Base-by-base conservation (phyloP, 2,329 filamentous ascomycete species). In the Lachnellula suecica region DNA sequence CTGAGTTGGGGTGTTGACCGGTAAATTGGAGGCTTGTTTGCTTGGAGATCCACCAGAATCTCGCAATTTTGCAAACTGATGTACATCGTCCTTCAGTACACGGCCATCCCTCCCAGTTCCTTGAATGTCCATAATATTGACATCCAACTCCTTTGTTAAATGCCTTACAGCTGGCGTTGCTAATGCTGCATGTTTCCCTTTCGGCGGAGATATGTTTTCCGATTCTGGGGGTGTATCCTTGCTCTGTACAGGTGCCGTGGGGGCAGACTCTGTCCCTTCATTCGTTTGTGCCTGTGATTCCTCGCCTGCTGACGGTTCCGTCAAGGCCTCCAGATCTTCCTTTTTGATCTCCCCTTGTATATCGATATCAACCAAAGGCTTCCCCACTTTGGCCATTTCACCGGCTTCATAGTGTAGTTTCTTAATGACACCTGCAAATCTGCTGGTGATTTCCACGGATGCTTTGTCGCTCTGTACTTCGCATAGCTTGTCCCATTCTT, bases 381-480 rank as follows among this genome's bases (percentile, higher is more conserved):
- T 92, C 61, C 94, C 94, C 23, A 97, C 95, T 67, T 90, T 91
- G 47, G 93, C 93, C 82, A 97, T 96, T 62, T 97, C 94, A 59
- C 96, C 94, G 27, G 91, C 87, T 58, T 97, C 91, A 71, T 96
- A 97, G 73, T 97, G 84, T 41, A 99, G 78, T 74, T 92, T 97
- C 77, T 96, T 97, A 62, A 99, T 93, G 1, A 97, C 88, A 20
- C 94, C 94, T 52, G 92, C 85, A 71, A 96, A 99, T 49, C 94
- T 87, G 65, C 92, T 97, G 35, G 94, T 97, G 63, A 99, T 99
- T 79, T 97, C 82, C 20, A 86, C 83, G 1, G 84, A 83, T 45
- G 94, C 94, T 72, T 99, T 99, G 75, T 99, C 94, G 65, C 92
- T 97, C 71, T 97, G 94, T 41, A 99, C 95, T 74, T 99, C 94